Conservation (phyloP, 2,329 filamentous ascomycete genomes). For the Penicillium palitans region DNA sequence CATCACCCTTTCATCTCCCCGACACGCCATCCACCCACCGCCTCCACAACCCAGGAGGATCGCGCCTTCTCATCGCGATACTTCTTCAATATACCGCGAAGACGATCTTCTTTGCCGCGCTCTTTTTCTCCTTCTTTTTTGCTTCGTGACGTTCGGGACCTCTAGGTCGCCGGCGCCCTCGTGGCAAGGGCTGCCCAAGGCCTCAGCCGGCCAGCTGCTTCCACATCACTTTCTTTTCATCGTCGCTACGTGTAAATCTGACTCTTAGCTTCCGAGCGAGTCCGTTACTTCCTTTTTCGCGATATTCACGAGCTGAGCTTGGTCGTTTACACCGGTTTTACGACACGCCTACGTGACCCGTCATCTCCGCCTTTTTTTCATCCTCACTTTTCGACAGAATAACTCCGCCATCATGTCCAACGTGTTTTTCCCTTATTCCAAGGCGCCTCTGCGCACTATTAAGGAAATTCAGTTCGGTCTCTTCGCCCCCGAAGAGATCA, state of each 20-base stretch:
- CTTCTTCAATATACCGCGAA: constrained; percentile 30
- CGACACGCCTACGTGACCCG: constrained; percentile 12
- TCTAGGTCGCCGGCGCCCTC: constrained; percentile 46
- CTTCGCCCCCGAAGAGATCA: constrained; percentile 97
- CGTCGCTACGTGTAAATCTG: constrained; percentile 27
- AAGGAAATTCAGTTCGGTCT: constrained; percentile 99
- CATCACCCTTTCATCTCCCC: constrained; percentile 45
- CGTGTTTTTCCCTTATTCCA: constrained; percentile 84
- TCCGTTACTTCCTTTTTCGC: constrained; percentile 22
- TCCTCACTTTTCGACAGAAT: constrained; percentile 18
- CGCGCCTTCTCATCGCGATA: constrained; percentile 46
- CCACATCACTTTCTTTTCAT: constrained; percentile 34
- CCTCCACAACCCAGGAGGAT: constrained; percentile 37
- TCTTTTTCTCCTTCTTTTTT: constrained; percentile 31
- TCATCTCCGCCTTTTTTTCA: constrained; percentile 11
- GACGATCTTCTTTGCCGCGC: constrained; percentile 30
- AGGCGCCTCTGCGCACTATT: constrained; percentile 93
- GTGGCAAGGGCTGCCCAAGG: constrained; percentile 51
- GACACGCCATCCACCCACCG: constrained; percentile 36
- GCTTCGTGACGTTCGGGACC: constrained; percentile 40
- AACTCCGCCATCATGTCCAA: constrained; percentile 74
- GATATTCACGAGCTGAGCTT: constrained; percentile 18
- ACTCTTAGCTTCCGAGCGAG: constrained; percentile 11
- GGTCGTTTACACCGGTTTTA: constrained; percentile 18
- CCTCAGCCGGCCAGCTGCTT: constrained; percentile 45